These are phyloP conservation scores for Raffaelea ambrosiae DNA, from an alignment of 2,329 filamentous ascomycete genomes.

Conservation along the genomic window DNA sequence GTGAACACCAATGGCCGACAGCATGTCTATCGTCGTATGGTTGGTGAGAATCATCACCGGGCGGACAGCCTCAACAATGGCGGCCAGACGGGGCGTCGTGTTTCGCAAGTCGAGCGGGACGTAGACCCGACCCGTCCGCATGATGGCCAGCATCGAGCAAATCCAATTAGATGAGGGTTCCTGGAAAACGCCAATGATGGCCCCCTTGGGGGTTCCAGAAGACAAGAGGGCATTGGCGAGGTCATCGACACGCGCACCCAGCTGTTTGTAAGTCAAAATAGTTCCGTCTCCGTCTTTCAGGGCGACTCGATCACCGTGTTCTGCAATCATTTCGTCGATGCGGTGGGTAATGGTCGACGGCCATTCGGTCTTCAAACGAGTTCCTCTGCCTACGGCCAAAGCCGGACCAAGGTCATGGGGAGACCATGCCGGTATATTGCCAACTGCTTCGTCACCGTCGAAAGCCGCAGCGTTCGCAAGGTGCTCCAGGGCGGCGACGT, in stretches of 20 bases:
- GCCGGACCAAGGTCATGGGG: background rate
- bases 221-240: background rate
- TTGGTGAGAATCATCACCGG: slow-evolving; percentile 6
- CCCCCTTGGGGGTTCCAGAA: background rate
- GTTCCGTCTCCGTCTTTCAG: background rate
- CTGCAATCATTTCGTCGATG: background rate
- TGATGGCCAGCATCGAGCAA: slow-evolving; percentile 41
- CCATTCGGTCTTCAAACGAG: background rate
- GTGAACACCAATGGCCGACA: background rate
- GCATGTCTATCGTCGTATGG: background rate
- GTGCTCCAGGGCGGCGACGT: slow-evolving; percentile 6
- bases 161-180: background rate
- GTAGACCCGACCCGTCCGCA: slow-evolving; percentile 51
- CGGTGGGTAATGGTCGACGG: background rate
- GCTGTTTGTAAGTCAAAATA: background rate
- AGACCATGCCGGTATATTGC: background rate
- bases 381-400: background rate
- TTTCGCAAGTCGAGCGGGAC: slow-evolving; percentile 41
- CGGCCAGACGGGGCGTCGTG: slow-evolving; percentile 33
- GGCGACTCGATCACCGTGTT: background rate
- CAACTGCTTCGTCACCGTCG: background rate
- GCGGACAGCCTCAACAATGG: background rate
- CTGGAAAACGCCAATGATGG: background rate
- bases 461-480: background rate
- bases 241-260: background rate